Base-by-base conservation (phyloP, 208 protist species). In the Herpetomonas samuelpessoai region DNA sequence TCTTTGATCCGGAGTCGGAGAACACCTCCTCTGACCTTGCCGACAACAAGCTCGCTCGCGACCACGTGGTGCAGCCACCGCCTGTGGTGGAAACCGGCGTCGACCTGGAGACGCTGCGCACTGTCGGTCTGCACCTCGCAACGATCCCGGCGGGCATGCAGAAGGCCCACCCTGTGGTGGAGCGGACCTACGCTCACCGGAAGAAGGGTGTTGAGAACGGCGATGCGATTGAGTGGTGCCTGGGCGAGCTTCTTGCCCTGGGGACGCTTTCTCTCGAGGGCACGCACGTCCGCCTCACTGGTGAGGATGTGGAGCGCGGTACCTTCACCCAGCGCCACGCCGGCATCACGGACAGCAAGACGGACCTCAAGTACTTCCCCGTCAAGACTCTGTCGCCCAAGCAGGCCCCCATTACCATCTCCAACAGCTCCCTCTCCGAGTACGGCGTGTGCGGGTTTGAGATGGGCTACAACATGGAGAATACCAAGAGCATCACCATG, bases 271-370 rank as follows among this genome's bases (percentile, higher is more conserved):
- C 98, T 2, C 63, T 92, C 19, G 92, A 99, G 59, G 95, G 95
- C 45, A 79, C 86, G 55, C 93, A 91, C 47, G 89, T 99, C 1
- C 96, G 98, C 26, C 57, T 98, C 14, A 89, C 84, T 25, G 95
- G 93, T 28, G 94, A 98, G 81, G 98, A 99, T 77, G 96, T 98
- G n/a, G 98, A 99, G 82, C 88, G 98, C 50, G 98, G 98, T 39
- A 99, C 98, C 29, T 99, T 99, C 83, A 91, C 97, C 57, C 94
- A 99, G 69, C 92, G 98, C 56, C 98, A 99, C 77, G 86, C 96
- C 29, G 88, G 90, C 28, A 68, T 99, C 12, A 94, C 95, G 49
- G 98, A 99, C 69, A 87, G 96, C 77, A 82, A 96, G 57, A 98
- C 76, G 18, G 97, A 96, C 65, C 57, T 81, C 53, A 83, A 88